Base-by-base conservation (phyloP, 345 rosid genomes). In the Populus nigra region DNA sequence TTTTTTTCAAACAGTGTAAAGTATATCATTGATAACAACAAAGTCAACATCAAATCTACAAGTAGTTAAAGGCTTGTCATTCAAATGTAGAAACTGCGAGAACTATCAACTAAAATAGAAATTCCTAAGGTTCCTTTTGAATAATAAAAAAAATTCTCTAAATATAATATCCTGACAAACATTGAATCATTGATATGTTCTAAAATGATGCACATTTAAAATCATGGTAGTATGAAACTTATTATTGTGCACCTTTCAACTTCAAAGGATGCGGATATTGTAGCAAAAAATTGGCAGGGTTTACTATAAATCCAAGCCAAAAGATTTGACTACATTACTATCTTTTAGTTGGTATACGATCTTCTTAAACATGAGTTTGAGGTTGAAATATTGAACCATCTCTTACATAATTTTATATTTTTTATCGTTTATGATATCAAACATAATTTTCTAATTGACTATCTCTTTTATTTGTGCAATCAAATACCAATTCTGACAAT, bases 401-500 rank as follows among this genome's bases (percentile, higher is more conserved):
- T 65, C 79, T 10, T 86, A 81, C 77, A 89, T 50, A 29, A 87
- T 69, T 55, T n/a, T 50, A 45, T 89, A 88, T 17, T 80, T 35
- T 31, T 16, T 23, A 7, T 43, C 50, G 15, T 76, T 78, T 1
- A 1, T 3, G 7, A 22, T 13, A 23, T 43, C 33, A 7, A 55
- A 23, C 7, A 79, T 22, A 29, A 18, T n/a, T 31, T 73, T 45
- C 53, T 38, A 38, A 1, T 33, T 36, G 43, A 50, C n/a, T 36
- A 16, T 12, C 70, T 3, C 41, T 61, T 35, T 45, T 72, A 8
- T 77, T 68, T 0, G 78, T 59, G 29, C 82, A 70, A 36, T 89
- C 65, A 82, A 94, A 91, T 33, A 91, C 83, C 75, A 87, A 27
- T 70, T 93, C 88, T 0, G 91, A 91, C 41, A 87, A 55, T 50